phyloP scores from a whole-genome alignment of 2,329 filamentous ascomycete genomes.

The Exophiala xenobiotica region DNA sequence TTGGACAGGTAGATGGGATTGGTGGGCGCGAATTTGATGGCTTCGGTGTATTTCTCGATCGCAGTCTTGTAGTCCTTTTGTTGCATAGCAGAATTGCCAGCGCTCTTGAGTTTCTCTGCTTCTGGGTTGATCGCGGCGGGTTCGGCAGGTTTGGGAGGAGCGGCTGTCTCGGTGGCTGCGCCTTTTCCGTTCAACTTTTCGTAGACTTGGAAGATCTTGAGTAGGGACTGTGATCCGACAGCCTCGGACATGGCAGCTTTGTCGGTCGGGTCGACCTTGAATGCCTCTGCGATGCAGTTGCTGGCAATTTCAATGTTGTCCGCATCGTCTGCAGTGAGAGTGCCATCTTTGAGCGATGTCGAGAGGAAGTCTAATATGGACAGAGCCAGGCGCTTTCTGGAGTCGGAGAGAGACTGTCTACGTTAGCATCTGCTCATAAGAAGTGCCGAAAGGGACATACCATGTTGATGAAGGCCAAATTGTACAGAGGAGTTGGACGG shows the following conservation, averaged over 20 bases:
- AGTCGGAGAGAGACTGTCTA: constrained; percentile 40
- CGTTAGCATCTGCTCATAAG: neutral
- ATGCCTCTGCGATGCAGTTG: constrained; percentile 91
- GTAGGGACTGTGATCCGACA: constrained; percentile 80
- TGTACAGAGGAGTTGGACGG: too few species aligned
- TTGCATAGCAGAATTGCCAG: constrained; percentile 93
- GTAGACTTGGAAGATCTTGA: constrained; percentile 91
- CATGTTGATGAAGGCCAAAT: constrained; percentile 5
- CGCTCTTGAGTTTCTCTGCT: constrained; percentile 83
- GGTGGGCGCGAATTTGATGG: constrained; percentile 73
- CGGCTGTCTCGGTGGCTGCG: constrained; percentile 41
- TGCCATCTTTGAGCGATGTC: constrained; percentile 81
- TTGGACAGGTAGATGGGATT: constrained; percentile 98
- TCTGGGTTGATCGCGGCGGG: constrained; percentile 55
- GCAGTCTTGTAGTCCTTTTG: constrained; percentile 83
- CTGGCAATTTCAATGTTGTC: constrained; percentile 93
- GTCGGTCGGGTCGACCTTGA: constrained; percentile 87
- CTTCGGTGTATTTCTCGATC: constrained; percentile 84
- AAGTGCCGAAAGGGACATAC: neutral
- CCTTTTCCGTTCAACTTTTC: constrained; percentile 82
- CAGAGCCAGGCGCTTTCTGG: constrained; percentile 87
- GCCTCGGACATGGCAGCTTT: constrained; percentile 70
- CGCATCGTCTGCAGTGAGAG: constrained; percentile 79
- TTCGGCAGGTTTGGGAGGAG: constrained; percentile 40
- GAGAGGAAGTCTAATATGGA: constrained; percentile 95